Conservation (phyloP, 2,329 filamentous ascomycete species). For the Diaporthe sp. region DNA sequence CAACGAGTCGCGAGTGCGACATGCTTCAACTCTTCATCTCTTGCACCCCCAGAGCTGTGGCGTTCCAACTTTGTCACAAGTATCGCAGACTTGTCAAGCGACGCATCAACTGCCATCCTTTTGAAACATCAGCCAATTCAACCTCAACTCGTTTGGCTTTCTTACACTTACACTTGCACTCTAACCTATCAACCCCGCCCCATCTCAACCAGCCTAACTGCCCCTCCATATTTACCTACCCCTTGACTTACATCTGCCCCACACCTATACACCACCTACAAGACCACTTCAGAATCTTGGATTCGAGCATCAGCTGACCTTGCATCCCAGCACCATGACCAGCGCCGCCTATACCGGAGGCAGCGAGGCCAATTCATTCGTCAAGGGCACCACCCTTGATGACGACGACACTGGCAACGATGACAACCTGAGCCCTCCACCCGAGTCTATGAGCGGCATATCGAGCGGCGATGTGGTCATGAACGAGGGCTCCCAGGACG, state of each 20-base stretch:
- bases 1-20: slow-evolving; percentile 12
- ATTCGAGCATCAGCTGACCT: neutral
- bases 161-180: neutral
- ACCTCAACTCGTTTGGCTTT: neutral
- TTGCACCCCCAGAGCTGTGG: neutral
- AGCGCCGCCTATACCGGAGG: slow-evolving; percentile 29
- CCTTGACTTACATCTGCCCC: neutral
- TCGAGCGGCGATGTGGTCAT: slow-evolving; percentile 52
- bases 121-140: neutral
- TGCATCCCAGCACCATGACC: neutral
- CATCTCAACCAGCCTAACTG: neutral
- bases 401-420: slow-evolving; percentile 53
- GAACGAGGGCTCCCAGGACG: slow-evolving; percentile 61
- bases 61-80: neutral
- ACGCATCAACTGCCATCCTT: neutral
- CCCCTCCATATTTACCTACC: neutral
- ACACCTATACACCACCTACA: neutral
- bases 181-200: neutral
- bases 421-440: slow-evolving; percentile 62
- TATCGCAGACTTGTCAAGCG: neutral
- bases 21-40: neutral
- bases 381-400: slow-evolving; percentile 50
- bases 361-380: neutral
- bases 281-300: neutral
- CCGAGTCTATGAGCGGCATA: slow-evolving; percentile 56